Conservation (phyloP, 2,329 filamentous ascomycete species). For the Pseudogymnoascus sp. region DNA sequence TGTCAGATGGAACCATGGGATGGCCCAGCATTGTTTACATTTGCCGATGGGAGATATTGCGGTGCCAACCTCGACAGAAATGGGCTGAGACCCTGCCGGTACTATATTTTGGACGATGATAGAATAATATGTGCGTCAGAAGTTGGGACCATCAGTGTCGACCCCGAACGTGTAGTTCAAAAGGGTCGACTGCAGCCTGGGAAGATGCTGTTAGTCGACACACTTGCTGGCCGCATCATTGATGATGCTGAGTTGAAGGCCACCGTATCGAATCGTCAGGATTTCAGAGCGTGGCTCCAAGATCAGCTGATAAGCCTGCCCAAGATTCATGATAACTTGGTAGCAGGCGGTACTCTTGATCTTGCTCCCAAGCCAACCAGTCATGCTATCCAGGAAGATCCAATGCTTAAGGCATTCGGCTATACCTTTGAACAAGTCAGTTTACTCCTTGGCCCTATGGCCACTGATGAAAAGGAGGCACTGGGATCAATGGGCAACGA, state of each 20-base stretch:
- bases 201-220: conserved; percentile 94
- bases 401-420: conserved; percentile 76
- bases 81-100: conserved; percentile 88
- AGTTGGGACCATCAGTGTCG: conserved; percentile 86
- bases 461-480: conserved; percentile 93
- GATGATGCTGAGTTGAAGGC: conserved; percentile 88
- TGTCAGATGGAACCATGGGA: conserved; percentile 99
- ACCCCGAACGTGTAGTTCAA: conserved; percentile 82
- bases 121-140: conserved; percentile 96
- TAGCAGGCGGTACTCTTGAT: conserved; percentile 51
- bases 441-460: conserved; percentile 88
- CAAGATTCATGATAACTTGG: conserved; percentile 58
- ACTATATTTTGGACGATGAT: conserved; percentile 94
- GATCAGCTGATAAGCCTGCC: conserved; percentile 77
- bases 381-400: conserved; percentile 71
- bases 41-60: conserved; percentile 92
- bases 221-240: conserved; percentile 82
- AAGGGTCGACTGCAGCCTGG: conserved; percentile 92
- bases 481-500: conserved; percentile 98
- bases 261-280: conserved; percentile 75
- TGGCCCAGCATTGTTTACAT: conserved; percentile 91
- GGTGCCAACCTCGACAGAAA: conserved; percentile 96
- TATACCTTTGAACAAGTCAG: conserved; percentile 96
- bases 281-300: conserved; percentile 85
- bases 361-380: conserved; percentile 62